These are phyloP conservation scores for Eudorina sp. DNA, from an alignment of 139 green algal genomes.

Conservation along the genomic window DNA sequence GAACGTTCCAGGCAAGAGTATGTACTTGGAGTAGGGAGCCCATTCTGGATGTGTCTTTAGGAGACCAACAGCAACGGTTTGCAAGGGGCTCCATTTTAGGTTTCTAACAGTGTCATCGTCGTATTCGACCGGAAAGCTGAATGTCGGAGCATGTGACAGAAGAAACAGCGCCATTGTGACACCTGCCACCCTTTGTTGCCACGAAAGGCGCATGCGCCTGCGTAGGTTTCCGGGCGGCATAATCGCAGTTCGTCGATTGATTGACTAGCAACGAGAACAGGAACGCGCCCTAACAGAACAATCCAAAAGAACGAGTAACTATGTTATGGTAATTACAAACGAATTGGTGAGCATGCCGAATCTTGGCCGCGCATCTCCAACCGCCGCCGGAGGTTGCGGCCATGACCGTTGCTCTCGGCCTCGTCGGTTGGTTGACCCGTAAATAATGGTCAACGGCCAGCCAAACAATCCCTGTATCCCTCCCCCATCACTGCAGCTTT, in stretches of 20 bases:
- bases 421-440: not conserved
- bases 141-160: not conserved
- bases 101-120: not conserved
- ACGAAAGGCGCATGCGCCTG: not conserved
- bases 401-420: not conserved
- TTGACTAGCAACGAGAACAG: too few species aligned
- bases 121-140: conserved; percentile 36
- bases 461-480: not conserved
- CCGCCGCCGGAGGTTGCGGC: conserved; percentile 12
- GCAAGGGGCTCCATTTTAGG: not conserved
- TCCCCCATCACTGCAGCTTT: not conserved
- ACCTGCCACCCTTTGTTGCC: conserved; percentile 10
- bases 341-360: too few species aligned
- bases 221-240: not conserved
- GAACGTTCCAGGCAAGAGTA: not conserved
- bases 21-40: not conserved
- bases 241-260: too few species aligned
- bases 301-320: too few species aligned
- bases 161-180: not conserved
- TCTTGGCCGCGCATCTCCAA: conserved; percentile 1
- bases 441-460: not conserved
- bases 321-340: too few species aligned
- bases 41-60: not conserved
- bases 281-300: too few species aligned
- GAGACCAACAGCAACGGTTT: not conserved